Conservation (phyloP, 352 stramenopile genomes). For the Pythium plurisporium region DNA sequence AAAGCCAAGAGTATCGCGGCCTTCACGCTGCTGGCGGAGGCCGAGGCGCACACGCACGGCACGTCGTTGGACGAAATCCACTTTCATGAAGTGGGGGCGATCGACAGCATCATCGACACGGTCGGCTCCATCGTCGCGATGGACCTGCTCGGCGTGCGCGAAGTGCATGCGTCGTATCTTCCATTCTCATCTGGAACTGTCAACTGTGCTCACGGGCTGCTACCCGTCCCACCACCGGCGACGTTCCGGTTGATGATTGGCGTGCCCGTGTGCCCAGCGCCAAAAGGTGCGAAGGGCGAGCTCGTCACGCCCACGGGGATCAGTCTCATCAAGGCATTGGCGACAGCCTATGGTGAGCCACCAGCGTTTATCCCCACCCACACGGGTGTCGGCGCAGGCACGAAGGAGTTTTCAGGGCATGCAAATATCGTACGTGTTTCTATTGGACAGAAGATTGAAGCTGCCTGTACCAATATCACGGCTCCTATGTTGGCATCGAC, state of each 20-base stretch:
- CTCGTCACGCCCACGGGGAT: constrained; percentile 96
- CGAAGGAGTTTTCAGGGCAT: constrained; percentile 86
- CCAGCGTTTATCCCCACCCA: constrained; percentile 71
- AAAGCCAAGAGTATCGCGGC: constrained; percentile 87
- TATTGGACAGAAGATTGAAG: constrained; percentile 41
- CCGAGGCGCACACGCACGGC: constrained; percentile 93
- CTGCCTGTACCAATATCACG: constrained; percentile 8
- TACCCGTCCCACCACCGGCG: constrained; percentile 93
- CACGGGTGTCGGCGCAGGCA: constrained; percentile 79
- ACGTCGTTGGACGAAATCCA: constrained; percentile 91
- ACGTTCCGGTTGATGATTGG: constrained; percentile 94
- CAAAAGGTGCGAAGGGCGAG: constrained; percentile 83
- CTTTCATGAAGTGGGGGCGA: constrained; percentile 97
- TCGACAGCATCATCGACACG: constrained; percentile 97
- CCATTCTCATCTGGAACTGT: constrained; percentile 92
- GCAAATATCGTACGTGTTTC: constrained; percentile 90
- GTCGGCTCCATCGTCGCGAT: constrained; percentile 93
- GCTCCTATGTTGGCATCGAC: neutral
- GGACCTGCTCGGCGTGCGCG: constrained; percentile 87
- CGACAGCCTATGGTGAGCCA: constrained; percentile 64
- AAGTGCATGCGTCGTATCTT: constrained; percentile 80
- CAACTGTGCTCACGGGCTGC: constrained; percentile 92
- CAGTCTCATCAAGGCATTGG: constrained; percentile 90
- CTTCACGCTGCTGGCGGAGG: constrained; percentile 91
- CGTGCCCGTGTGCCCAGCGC: constrained; percentile 90